Evolutionary conservation across 257 asterid species (phyloP), one percentile per base, ranked within the genome.

Genomic region (Mentha longifolia): DNA sequence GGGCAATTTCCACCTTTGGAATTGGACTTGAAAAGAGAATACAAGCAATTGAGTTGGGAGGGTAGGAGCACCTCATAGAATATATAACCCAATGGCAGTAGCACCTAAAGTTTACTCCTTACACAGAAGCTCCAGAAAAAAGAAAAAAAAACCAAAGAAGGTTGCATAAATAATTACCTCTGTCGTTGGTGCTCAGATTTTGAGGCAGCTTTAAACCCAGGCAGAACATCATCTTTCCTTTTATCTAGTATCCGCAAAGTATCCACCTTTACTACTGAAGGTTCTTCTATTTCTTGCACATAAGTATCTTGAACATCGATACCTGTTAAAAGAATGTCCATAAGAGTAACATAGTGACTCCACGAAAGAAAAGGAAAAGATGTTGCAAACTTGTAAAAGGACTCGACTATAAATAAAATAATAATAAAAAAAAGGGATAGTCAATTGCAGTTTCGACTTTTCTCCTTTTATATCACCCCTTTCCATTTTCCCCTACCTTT

Each of bases 231-330:
- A 16, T 78, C 81, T 72, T 82, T 82, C 81, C 79, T 85, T 72
- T 65, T 84, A 73, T 83, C 88, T 80, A 87, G 72, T 81, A 85
- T 77, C 75, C 85, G 88, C 81, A 82, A 77, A 79, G 77, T 79
- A 68, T 82, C 87, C 62, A 65, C 70, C 59, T 79, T 85, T 43
- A 75, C 87, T 74, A 70, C 73, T 71, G 95, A 76, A 77, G 97
- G 92, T 71, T 91, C 99, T 74, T 94, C 99, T 73, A 86, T 80
- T 72, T 94, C 97, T 79, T 91, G 95, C 69, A 92, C 86, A 72
- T 85, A 83, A 28, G 81, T 80, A 66, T 83, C 97, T 85, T 85
- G 92, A 74, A 89, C 85, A 65, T 89, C 89, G 73, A 86, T 86
- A 78, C 92, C 99, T 94, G 90, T 46, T 70, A 51, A 77, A 59